These are phyloP conservation scores for Pholiota conissans DNA, from an alignment of 768 basidiomycete species.

Conservation along the genomic window DNA sequence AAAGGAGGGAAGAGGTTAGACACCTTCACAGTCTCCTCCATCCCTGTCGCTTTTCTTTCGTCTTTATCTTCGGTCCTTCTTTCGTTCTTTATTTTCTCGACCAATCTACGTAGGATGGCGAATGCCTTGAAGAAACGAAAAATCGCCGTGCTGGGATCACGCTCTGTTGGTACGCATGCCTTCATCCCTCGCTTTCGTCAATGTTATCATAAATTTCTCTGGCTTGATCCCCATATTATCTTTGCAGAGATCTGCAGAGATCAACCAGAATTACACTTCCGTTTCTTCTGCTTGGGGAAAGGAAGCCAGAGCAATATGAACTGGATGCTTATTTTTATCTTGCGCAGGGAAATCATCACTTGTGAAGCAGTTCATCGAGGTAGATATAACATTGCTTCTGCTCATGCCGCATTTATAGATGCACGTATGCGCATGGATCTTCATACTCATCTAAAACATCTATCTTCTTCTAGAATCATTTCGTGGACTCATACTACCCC, in stretches of 20 bases:
- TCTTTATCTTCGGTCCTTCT: conserved; percentile 2
- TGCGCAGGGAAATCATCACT: conserved; percentile 90
- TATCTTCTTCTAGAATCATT: conserved; percentile 53
- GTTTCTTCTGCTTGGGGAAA: background rate
- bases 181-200: too few relatives aligned
- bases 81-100: background rate
- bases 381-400: conserved; percentile 9
- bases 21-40: background rate
- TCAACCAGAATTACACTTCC: background rate
- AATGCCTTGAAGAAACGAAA: conserved; percentile 72
- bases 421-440: background rate
- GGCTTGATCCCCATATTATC: background rate
- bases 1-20: background rate
- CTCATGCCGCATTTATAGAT: too few relatives aligned
- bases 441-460: background rate
- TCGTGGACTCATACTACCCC: conserved; percentile 92
- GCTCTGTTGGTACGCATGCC: conserved; percentile 82
- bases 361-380: conserved; percentile 90
- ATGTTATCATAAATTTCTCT: background rate
- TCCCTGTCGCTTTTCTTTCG: conserved; percentile 5
- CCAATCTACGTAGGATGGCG: conserved; percentile 14
- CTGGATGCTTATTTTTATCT: conserved; percentile 6
- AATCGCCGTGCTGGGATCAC: conserved; percentile 87
- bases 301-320: background rate
- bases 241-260: background rate